Evolutionary conservation across 768 basidiomycete genomes (phyloP).

Genomic region (Russula ochroleuca): DNA sequence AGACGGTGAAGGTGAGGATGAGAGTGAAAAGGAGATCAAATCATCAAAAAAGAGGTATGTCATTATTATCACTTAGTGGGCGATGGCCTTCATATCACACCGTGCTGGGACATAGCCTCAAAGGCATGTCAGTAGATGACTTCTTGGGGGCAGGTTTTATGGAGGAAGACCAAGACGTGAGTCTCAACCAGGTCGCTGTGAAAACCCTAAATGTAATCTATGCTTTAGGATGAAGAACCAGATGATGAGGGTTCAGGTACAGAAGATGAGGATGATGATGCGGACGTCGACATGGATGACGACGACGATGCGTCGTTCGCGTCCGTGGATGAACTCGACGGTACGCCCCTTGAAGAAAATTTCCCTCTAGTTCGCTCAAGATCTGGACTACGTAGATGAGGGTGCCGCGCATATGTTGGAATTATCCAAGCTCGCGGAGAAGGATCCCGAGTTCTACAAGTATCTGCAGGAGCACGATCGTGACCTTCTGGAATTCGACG

Average conservation of each 20-base stretch:
- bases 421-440: slow-evolving; percentile 84
- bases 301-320: slow-evolving; percentile 67
- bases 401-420: slow-evolving; percentile 73
- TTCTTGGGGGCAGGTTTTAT: slow-evolving; percentile 70
- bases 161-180: slow-evolving; percentile 55
- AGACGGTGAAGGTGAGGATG: slow-evolving; percentile 31
- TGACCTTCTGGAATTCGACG: slow-evolving; percentile 78
- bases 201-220: neutral
- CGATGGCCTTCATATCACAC: neutral
- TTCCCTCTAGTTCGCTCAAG: slow-evolving; percentile 8
- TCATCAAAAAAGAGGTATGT: slow-evolving; percentile 26
- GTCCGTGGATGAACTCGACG: slow-evolving; percentile 75
- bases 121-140: slow-evolving; percentile 70
- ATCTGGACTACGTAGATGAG: slow-evolving; percentile 46
- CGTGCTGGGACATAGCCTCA: slow-evolving; percentile 34
- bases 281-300: slow-evolving; percentile 43
- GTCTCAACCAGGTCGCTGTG: neutral
- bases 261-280: slow-evolving; percentile 40
- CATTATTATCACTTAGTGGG: neutral
- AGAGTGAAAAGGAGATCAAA: slow-evolving; percentile 31
- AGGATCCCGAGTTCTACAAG: slow-evolving; percentile 99
- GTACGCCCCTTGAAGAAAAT: slow-evolving; percentile 32
- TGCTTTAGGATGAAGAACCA: slow-evolving; percentile 31
- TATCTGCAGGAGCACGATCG: slow-evolving; percentile 94
- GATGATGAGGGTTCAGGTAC: slow-evolving; percentile 41